phyloP scores from a whole-genome alignment of 2,329 filamentous ascomycete genomes.

The Aspergillus quadrilineatus region DNA sequence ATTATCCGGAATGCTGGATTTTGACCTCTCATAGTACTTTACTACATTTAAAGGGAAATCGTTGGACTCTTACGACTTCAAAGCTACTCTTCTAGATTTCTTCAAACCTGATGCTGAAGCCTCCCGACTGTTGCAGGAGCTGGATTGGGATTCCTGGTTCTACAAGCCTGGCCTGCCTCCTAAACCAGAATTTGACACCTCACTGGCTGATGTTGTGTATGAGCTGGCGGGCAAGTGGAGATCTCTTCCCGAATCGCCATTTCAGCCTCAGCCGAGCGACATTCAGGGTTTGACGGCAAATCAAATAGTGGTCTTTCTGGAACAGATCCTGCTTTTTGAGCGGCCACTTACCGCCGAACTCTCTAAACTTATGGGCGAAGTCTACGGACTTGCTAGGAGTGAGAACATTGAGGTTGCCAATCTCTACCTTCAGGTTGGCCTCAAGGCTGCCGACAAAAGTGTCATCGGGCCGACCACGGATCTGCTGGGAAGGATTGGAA shows the following conservation, averaged over 20 bases:
- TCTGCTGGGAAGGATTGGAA: constrained; percentile 75
- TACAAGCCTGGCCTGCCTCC: constrained; percentile 84
- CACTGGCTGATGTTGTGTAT: constrained; percentile 82
- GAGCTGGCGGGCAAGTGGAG: constrained; percentile 80
- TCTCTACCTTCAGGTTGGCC: constrained; percentile 75
- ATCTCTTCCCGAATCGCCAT: constrained; percentile 45
- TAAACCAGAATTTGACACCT: constrained; percentile 88
- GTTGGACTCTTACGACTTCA: constrained; percentile 92
- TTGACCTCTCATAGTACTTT: constrained; percentile 63
- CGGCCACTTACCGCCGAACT: constrained; percentile 63
- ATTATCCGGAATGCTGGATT: background rate
- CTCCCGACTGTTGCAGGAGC: constrained; percentile 61
- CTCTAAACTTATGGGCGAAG: constrained; percentile 68
- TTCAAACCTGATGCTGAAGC: constrained; percentile 67
- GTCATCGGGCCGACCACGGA: constrained; percentile 71
- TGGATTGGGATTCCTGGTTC: constrained; percentile 91
- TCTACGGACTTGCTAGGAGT: constrained; percentile 71
- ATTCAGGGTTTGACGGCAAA: constrained; percentile 75
- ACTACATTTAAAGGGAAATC: constrained; percentile 79
- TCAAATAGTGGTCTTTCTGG: constrained; percentile 88
- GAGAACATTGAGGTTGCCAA: constrained; percentile 83
- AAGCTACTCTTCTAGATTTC: constrained; percentile 80
- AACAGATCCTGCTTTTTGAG: constrained; percentile 68
- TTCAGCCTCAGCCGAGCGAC: constrained; percentile 67
- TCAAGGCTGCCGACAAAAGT: constrained; percentile 68